Conservation (phyloP, 2,329 filamentous ascomycete species). For the Blastomyces gilchristii region DNA sequence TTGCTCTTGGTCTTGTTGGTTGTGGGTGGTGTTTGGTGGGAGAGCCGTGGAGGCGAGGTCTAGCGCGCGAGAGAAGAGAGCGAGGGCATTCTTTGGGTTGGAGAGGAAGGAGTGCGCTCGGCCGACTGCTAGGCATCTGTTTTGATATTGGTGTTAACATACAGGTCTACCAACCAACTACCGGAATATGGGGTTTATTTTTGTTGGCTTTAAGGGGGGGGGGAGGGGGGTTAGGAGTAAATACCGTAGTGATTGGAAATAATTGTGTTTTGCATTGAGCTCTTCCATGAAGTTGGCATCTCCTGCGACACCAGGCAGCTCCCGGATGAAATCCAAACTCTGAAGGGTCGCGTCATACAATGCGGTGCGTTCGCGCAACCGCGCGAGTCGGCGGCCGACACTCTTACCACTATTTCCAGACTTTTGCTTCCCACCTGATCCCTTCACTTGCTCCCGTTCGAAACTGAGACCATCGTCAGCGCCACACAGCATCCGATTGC, state of each 20-base stretch:
- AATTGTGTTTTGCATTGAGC: conserved; percentile 65
- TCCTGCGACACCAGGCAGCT: conserved; percentile 79
- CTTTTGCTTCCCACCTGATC: conserved; percentile 37
- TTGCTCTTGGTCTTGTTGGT: conserved; percentile 26
- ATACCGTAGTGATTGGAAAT: conserved; percentile 82
- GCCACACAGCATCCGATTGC: conserved; percentile 84
- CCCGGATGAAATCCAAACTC: conserved; percentile 80
- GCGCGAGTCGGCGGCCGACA: conserved; percentile 63
- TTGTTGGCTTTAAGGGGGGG: background rate
- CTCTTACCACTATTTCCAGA: conserved; percentile 52
- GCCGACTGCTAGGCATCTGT: conserved; percentile 69
- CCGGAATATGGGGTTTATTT: conserved; percentile 8
- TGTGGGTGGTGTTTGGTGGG: conserved; percentile 37
- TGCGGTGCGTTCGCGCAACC: conserved; percentile 75
- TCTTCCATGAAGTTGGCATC: conserved; percentile 67
- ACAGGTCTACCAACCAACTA: background rate
- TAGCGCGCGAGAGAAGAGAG: conserved; percentile 64
- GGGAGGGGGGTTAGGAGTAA: background rate
- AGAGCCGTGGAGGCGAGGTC: conserved; percentile 49
- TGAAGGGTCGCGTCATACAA: conserved; percentile 86
- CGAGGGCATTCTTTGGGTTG: conserved; percentile 68
- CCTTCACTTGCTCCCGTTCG: conserved; percentile 33
- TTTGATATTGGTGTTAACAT: conserved; percentile 9
- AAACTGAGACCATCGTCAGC: conserved; percentile 62
- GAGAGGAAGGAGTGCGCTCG: conserved; percentile 70